A percentile compares a stretch with the other conserved stretches of the same genome.
phyloP scores from a whole-genome alignment of 2,329 filamentous ascomycete species.

The Colletotrichum sp. region DNA sequence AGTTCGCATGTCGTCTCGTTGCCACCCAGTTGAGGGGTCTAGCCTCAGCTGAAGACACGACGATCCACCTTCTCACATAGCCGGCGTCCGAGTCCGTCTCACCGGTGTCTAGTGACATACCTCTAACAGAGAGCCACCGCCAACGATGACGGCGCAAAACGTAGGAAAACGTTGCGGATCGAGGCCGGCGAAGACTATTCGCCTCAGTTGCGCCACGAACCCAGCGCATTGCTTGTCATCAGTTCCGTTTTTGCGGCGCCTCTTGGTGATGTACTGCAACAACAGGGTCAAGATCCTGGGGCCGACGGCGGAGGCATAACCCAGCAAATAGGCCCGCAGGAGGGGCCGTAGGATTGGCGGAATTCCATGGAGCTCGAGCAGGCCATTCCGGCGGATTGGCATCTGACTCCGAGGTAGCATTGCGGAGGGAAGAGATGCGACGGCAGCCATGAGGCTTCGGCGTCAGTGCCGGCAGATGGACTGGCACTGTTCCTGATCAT shows the following conservation, averaged over 20 bases:
- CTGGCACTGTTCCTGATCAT: slow-evolving; percentile 1
- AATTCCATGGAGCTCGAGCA: slow-evolving; percentile 33
- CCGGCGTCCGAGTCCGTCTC: background rate
- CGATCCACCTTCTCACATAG: background rate
- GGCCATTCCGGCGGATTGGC: slow-evolving; percentile 13
- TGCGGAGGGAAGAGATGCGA: slow-evolving; percentile 34
- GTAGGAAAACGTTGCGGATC: slow-evolving; percentile 63
- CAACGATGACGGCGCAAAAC: slow-evolving; percentile 65
- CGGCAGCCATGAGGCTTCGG: slow-evolving; percentile 10
- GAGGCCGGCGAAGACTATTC: slow-evolving; percentile 55
- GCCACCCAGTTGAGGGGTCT: background rate
- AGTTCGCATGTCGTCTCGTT: background rate
- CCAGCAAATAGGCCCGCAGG: slow-evolving; percentile 63
- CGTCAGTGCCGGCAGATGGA: slow-evolving; percentile 5
- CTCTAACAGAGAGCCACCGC: slow-evolving; percentile 65
- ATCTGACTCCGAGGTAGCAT: slow-evolving; percentile 44
- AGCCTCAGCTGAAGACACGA: background rate
- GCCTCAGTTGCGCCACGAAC: slow-evolving; percentile 35
- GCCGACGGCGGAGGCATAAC: slow-evolving; percentile 63
- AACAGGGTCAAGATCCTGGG: slow-evolving; percentile 61
- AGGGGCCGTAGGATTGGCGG: slow-evolving; percentile 59
- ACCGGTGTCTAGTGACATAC: slow-evolving; percentile 37
- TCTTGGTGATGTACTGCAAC: slow-evolving; percentile 51
- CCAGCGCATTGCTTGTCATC: slow-evolving; percentile 24
- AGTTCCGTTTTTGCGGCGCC: slow-evolving; percentile 10